Evolutionary conservation across 345 rosid species (phyloP).

Genomic region (Angophora floribunda): DNA sequence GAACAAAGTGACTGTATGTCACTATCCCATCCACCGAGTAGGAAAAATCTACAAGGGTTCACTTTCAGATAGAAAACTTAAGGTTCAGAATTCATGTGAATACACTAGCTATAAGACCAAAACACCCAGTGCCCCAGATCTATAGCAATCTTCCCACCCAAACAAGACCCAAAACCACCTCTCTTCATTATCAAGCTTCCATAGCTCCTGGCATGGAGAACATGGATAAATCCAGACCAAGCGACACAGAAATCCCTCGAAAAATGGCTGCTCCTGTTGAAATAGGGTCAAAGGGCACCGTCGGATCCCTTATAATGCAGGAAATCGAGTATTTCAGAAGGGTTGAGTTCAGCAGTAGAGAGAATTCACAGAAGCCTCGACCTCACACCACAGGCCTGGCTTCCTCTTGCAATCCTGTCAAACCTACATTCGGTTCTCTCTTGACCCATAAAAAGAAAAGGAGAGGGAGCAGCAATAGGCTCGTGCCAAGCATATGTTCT

Average conservation of each 20-base stretch:
- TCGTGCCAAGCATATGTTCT: constrained; percentile 45
- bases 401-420: constrained; percentile 12
- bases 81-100: constrained; percentile 30
- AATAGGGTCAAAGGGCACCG: constrained; percentile 51
- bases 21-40: constrained; percentile 2
- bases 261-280: constrained; percentile 32
- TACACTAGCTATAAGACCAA: constrained; percentile 2
- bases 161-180: constrained; percentile 5
- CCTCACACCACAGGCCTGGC: not conserved
- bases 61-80: constrained; percentile 24
- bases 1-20: constrained; percentile 23
- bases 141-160: constrained; percentile 15
- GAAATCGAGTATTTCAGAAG: constrained; percentile 44
- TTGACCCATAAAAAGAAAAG: constrained; percentile 37
- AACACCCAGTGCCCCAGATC: not conserved
- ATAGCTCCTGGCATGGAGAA: not conserved
- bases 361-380: constrained; percentile 19
- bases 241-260: not conserved
- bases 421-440: constrained; percentile 9
- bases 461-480: constrained; percentile 32
- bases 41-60: constrained; percentile 1
- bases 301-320: constrained; percentile 46
- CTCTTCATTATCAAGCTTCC: constrained; percentile 16
- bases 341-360: constrained; percentile 20
- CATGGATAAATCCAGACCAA: constrained; percentile 18